A percentile compares a stretch with the other conserved stretches of the same genome.
Conservation (phyloP, 257 asterid genomes). For the Nicotiana obtusifolia region DNA sequence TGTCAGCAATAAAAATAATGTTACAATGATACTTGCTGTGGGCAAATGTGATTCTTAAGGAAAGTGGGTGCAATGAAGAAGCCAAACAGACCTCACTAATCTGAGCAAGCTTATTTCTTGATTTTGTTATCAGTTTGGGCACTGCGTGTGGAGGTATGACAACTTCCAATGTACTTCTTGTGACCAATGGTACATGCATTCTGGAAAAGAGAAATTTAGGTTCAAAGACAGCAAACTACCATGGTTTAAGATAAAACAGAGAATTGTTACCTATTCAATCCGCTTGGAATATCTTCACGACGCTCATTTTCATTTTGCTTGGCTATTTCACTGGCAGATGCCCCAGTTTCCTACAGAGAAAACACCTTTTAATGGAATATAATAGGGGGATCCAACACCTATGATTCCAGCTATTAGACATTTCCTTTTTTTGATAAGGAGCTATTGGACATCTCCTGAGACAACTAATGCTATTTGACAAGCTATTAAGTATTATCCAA, state of each 20-base stretch:
- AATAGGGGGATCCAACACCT: neutral
- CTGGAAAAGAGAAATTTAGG: conserved; percentile 25
- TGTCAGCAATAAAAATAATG: conserved; percentile 23
- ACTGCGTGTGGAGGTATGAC: conserved; percentile 83
- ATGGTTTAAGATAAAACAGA: neutral
- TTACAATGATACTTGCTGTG: neutral
- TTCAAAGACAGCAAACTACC: conserved; percentile 3
- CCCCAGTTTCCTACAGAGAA: conserved; percentile 49
- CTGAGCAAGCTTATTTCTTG: conserved; percentile 68
- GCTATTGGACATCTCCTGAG: neutral
- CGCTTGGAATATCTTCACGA: conserved; percentile 58
- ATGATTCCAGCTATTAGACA: neutral
- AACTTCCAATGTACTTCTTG: conserved; percentile 82
- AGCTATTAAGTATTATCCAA: neutral
- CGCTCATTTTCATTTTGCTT: conserved; percentile 61
- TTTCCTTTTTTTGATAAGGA: neutral
- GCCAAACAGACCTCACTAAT: conserved; percentile 66
- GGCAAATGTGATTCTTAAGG: neutral
- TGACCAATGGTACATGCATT: conserved; percentile 66
- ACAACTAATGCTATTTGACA: neutral
- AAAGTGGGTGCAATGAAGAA: neutral
- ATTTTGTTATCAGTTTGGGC: conserved; percentile 56
- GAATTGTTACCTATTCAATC: conserved; percentile 45
- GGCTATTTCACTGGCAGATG: conserved; percentile 31
- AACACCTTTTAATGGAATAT: conserved; percentile 2